These are phyloP conservation scores for Pseudocercospora fijiensis DNA, from an alignment of 2,329 filamentous ascomycete species.

Conservation along the genomic window DNA sequence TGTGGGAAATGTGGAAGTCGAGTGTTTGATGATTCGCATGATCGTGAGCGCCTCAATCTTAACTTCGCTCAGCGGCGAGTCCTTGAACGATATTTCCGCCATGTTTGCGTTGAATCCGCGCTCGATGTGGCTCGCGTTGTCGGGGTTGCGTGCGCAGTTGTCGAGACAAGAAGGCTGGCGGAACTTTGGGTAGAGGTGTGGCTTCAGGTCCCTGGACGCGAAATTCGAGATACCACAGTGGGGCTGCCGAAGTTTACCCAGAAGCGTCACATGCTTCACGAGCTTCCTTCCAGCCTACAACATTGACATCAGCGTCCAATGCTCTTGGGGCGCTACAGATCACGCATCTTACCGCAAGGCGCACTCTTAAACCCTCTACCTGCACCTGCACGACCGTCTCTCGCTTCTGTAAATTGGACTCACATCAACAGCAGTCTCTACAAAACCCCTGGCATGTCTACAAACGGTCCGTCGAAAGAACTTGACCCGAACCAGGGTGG, in stretches of 20 bases:
- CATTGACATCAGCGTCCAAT: background rate
- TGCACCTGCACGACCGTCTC: background rate
- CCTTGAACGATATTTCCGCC: slow-evolving; percentile 29
- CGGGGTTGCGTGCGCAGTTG: background rate
- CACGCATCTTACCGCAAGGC: background rate
- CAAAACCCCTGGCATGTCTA: slow-evolving; percentile 3
- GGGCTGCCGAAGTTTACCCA: background rate
- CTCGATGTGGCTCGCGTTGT: background rate
- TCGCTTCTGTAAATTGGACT: background rate
- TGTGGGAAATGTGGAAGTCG: slow-evolving; percentile 81
- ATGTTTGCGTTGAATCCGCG: slow-evolving; percentile 20
- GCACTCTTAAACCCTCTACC: background rate
- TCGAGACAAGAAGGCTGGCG: background rate
- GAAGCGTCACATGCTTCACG: background rate
- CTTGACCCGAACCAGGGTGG: slow-evolving; percentile 49
- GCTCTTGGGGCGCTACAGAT: background rate
- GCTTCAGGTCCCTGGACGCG: background rate
- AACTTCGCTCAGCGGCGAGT: slow-evolving; percentile 65
- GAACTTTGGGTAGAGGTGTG: background rate
- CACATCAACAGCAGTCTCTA: background rate
- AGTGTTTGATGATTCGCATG: slow-evolving; percentile 98
- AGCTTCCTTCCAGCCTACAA: background rate
- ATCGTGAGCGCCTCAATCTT: slow-evolving; percentile 95
- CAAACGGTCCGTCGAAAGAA: slow-evolving; percentile 21
- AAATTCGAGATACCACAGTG: slow-evolving; percentile 1